A percentile compares a stretch with the other conserved stretches of the same genome.
phyloP scores from a whole-genome alignment of 2,329 filamentous ascomycete genomes.

The Hypoxylon sp. region DNA sequence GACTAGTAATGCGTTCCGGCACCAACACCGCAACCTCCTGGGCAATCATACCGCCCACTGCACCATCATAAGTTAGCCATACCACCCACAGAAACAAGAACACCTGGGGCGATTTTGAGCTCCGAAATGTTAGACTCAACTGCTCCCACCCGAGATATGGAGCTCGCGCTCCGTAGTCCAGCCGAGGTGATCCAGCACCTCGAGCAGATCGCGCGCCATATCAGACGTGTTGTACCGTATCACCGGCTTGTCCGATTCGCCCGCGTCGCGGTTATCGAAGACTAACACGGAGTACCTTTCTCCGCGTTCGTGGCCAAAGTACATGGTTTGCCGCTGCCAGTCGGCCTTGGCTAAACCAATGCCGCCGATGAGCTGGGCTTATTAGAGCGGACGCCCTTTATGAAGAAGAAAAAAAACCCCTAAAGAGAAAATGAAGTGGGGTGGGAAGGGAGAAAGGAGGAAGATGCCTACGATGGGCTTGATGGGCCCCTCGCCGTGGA shows the following conservation, averaged over 20 bases:
- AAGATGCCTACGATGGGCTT: conserved; percentile 76
- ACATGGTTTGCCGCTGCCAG: conserved; percentile 87
- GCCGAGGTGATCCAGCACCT: conserved; percentile 70
- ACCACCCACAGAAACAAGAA: no score
- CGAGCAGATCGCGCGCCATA: conserved; percentile 34
- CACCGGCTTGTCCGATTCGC: conserved; percentile 81
- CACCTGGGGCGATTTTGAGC: no score
- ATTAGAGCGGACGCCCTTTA: not conserved
- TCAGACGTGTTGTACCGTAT: conserved; percentile 80
- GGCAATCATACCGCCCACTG: conserved; percentile 88
- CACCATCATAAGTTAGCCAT: not conserved
- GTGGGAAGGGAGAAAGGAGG: not conserved
- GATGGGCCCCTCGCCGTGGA: conserved; percentile 80
- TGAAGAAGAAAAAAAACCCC: not conserved
- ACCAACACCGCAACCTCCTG: conserved; percentile 77
- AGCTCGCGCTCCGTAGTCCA: conserved; percentile 69
- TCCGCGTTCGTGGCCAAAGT: conserved; percentile 81
- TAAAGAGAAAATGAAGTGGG: conserved; percentile 6
- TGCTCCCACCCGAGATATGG: conserved; percentile 82
- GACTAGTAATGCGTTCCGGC: conserved; percentile 66
- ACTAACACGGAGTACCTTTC: conserved; percentile 80
- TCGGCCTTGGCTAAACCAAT: conserved; percentile 75
- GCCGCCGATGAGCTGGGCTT: conserved; percentile 81
- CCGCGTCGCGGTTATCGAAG: conserved; percentile 88
- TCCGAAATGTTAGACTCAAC: conserved; percentile 16